phyloP scores from a whole-genome alignment of 331 rosid species.

The Erythrophleum ivorense region DNA sequence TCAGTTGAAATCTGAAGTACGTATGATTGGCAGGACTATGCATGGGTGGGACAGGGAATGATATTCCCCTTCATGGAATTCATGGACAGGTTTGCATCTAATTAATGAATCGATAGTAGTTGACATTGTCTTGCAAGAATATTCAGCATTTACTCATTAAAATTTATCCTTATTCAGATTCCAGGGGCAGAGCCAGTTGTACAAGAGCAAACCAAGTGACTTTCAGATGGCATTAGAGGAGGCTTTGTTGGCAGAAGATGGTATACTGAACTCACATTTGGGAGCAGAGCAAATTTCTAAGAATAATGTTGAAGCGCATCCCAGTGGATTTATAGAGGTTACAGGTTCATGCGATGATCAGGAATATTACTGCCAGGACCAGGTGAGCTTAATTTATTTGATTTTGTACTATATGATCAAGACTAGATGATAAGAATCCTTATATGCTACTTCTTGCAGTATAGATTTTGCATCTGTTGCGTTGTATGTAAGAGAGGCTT shows the following conservation, averaged over 20 bases:
- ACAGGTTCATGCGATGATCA: constrained; percentile 50
- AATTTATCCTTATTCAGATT: constrained; percentile 57
- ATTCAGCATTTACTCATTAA: constrained; percentile 12
- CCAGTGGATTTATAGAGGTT: constrained; percentile 46
- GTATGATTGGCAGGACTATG: constrained; percentile 76
- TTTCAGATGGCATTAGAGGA: constrained; percentile 92
- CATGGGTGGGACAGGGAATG: constrained; percentile 96
- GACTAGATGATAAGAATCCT: not conserved
- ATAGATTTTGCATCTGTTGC: not conserved
- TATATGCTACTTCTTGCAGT: constrained; percentile 1
- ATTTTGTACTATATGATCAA: constrained; percentile 12
- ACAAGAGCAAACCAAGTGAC: constrained; percentile 85
- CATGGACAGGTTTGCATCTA: constrained; percentile 73
- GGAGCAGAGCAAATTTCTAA: constrained; percentile 44
- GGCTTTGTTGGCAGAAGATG: constrained; percentile 85
- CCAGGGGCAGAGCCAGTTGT: constrained; percentile 89
- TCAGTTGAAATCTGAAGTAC: constrained; percentile 32
- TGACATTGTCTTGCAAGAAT: constrained; percentile 22
- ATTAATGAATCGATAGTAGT: not conserved
- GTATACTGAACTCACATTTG: constrained; percentile 55
- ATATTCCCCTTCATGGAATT: constrained; percentile 75
- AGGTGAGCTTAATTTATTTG: constrained; percentile 46
- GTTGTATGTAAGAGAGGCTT: constrained; percentile 8
- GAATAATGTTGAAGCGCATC: constrained; percentile 42
- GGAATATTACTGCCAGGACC: constrained; percentile 53